Conservation (phyloP, 768 basidiomycete species). For the Tulasnella sp. region DNA sequence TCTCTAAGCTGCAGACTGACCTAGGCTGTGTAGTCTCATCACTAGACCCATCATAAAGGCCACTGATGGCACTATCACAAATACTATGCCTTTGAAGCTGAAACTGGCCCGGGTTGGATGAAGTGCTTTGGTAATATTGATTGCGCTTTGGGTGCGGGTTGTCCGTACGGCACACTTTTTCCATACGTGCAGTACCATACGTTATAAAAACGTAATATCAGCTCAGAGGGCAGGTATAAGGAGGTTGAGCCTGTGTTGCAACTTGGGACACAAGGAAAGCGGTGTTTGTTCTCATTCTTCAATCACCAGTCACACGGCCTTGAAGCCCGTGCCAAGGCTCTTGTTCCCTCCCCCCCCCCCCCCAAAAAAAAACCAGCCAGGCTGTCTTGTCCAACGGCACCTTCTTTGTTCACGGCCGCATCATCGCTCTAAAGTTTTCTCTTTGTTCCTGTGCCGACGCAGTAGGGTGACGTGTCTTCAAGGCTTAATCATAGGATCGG, state of each 20-base stretch:
- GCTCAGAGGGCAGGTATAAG: no score
- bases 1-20: neutral
- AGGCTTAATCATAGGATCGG: neutral
- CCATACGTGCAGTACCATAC: neutral
- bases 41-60: constrained; percentile 14
- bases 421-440: no score
- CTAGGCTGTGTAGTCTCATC: neutral
- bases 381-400: no score
- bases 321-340: no score
- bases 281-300: no score
- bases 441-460: neutral
- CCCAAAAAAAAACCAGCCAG: no score
- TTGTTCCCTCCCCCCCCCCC: no score
- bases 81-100: constrained; percentile 11
- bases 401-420: no score
- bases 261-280: no score
- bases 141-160: no score
- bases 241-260: no score
- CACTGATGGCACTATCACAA: neutral
- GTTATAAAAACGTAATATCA: neutral
- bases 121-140: neutral
- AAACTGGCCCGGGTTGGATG: neutral
- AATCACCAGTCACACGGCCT: no score
- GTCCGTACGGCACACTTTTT: neutral
- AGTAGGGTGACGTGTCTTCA: neutral